Percentiles rank a stretch among this genome's conserved stretches.
Conservation (phyloP, 208 protist genomes). For the Endotrypanum monterogeii region DNA sequence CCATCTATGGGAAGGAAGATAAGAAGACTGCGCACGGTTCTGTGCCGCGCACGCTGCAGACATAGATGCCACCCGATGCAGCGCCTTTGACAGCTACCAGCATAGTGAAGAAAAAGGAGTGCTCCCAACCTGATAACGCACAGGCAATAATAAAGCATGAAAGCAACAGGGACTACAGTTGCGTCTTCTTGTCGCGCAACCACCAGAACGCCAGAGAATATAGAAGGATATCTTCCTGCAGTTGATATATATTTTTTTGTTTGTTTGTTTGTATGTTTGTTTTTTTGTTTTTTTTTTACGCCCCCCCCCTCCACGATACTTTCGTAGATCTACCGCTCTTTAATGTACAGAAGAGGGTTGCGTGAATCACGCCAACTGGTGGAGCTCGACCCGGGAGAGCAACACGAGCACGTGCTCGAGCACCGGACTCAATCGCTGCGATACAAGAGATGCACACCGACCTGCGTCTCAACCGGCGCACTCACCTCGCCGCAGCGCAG, state of each 20-base stretch:
- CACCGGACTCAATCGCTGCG: slow-evolving; percentile 48
- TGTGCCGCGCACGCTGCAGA: too few relatives aligned
- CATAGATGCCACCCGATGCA: neutral
- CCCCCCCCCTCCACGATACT: neutral
- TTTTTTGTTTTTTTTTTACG: neutral
- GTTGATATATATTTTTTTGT: too few relatives aligned
- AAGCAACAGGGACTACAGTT: neutral
- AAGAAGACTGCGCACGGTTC: too few relatives aligned
- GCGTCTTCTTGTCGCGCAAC: too few relatives aligned
- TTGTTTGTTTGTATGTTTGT: neutral
- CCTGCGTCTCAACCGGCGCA: slow-evolving; percentile 69
- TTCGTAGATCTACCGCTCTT: neutral
- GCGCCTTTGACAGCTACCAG: neutral
- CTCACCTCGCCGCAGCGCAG: slow-evolving; percentile 66
- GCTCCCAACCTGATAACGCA: neutral
- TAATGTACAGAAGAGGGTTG: neutral
- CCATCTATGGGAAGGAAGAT: too few relatives aligned
- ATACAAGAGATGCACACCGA: slow-evolving; percentile 85
- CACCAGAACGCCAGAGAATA: neutral
- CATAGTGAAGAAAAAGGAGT: neutral
- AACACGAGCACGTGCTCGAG: neutral
- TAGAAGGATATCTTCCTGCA: too few relatives aligned
- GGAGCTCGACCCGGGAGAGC: neutral
- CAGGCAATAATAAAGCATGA: too few relatives aligned
- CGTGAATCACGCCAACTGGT: too few relatives aligned